A percentile compares a stretch with the other conserved stretches of the same genome.
These are phyloP conservation scores for Volvox africanus DNA, from an alignment of 139 green algal species.

Conservation along the genomic window DNA sequence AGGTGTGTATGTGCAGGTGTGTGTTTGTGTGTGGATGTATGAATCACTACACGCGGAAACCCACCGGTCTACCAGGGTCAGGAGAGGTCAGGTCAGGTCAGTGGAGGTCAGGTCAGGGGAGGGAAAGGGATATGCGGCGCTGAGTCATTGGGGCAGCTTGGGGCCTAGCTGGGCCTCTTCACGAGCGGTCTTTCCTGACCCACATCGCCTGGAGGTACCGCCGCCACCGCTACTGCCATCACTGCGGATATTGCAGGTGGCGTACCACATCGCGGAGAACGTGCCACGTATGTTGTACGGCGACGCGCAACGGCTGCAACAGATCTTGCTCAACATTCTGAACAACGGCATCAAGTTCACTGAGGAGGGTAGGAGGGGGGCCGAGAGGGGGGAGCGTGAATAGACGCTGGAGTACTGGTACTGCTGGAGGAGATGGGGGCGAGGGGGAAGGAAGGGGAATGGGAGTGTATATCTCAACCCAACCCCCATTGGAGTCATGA, in stretches of 20 bases:
- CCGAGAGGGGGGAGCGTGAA: not conserved
- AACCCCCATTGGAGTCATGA: too few species aligned
- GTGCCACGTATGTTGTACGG: slow-evolving; percentile 63
- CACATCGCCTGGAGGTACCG: too few species aligned
- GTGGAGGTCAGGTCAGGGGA: too few species aligned
- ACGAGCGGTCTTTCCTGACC: too few species aligned
- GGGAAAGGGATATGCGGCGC: too few species aligned
- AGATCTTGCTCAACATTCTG: slow-evolving; percentile 91
- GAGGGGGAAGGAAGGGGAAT: not conserved
- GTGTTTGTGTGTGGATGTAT: not conserved
- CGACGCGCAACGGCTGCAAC: slow-evolving; percentile 84
- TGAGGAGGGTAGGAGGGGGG: slow-evolving; percentile 59
- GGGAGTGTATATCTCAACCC: not conserved
- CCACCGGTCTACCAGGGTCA: too few species aligned
- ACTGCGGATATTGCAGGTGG: slow-evolving; percentile 59
- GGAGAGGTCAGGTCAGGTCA: too few species aligned
- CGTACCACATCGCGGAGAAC: slow-evolving; percentile 72
- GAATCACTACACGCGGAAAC: too few species aligned
- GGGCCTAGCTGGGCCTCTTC: too few species aligned
- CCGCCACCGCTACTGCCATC: not conserved
- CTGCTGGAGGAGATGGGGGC: not conserved
- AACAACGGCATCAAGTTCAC: slow-evolving; percentile 96
- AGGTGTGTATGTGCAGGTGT: slow-evolving; percentile 56
- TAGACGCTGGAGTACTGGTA: not conserved
- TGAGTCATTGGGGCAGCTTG: too few species aligned